Base-by-base conservation (phyloP, 2,329 filamentous ascomycete genomes). In the Epichloe sibirici region DNA sequence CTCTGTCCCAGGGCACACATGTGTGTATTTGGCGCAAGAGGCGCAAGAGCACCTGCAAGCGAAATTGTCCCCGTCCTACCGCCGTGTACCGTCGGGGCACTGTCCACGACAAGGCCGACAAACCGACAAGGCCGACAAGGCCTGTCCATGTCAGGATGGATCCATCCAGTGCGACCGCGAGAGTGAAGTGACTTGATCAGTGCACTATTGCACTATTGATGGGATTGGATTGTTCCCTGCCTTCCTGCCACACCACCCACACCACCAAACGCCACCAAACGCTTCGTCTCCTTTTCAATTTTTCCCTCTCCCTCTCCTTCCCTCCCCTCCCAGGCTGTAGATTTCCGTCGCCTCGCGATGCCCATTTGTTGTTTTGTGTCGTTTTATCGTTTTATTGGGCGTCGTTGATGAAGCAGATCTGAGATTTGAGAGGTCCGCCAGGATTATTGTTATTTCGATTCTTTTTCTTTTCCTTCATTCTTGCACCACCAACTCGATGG, bases 301-400 rank as follows among this genome's bases (percentile, higher is more conserved):
- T 45, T 40, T 21, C 39, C 40, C 13, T 37, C 31, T 28, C 40
- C 50, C 49, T 51, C 49, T 31, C 28, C 48, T 28, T 34, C 35
- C 46, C 42, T 39, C 40, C 43, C 49, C 52, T 25, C 49, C 21
- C 44, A 49, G 39, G 45, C 45, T 13, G 46, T 43, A 39, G 48
- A 45, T 38, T 23, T 45, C 21, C 44, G 23, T 51, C 51, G 46
- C 37, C 53, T 59, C 57, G 58, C 49, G 52, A 60, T 61, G 58
- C 56, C 49, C 53, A 17, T 51, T 53, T 48, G 51, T 48, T 21
- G 17, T 21, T 21, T 21, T 21, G 17, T 21, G 17, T 21, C 17
- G 28, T 52, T 37, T 39, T 13, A 31, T 55, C 46, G 45, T 21
- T 51, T 45, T 49, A 17, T 51, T 51, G 48, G 57, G 53, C 52